Percentiles rank a stretch among this genome's conserved stretches.
phyloP scores from a whole-genome alignment of 2,329 filamentous ascomycete genomes.

The Capronia americana region DNA sequence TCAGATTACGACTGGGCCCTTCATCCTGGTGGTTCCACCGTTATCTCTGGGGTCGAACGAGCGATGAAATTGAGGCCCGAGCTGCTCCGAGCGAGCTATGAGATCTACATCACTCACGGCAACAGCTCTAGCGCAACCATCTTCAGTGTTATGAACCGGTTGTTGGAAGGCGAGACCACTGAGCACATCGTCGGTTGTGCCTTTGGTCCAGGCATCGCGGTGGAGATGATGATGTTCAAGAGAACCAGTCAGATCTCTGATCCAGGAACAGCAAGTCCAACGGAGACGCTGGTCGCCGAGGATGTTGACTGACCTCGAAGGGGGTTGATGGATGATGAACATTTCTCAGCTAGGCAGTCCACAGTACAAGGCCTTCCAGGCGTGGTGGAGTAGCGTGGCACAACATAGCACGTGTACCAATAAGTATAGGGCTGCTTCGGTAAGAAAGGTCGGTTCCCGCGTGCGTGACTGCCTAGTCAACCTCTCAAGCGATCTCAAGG shows the following conservation, averaged over 20 bases:
- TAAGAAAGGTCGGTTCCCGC: constrained; percentile 23
- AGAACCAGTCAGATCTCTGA: constrained; percentile 23
- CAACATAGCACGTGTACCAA: constrained; percentile 36
- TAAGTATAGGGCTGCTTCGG: constrained; percentile 38
- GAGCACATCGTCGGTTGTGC: constrained; percentile 68
- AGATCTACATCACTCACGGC: constrained; percentile 71
- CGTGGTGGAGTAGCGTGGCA: constrained; percentile 28
- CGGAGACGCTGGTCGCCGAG: constrained; percentile 38
- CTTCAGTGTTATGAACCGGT: constrained; percentile 68
- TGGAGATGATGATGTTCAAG: constrained; percentile 71
- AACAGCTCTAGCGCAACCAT: constrained; percentile 73
- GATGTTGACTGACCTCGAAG: constrained; percentile 35
- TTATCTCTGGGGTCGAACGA: constrained; percentile 68
- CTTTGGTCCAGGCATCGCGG: constrained; percentile 71
- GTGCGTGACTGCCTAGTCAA: constrained; percentile 28
- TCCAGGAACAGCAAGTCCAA: constrained; percentile 37
- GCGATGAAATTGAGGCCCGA: constrained; percentile 63
- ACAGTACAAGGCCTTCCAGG: constrained; percentile 18
- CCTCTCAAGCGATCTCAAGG: constrained; percentile 40
- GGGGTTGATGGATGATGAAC: background rate
- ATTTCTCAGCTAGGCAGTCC: background rate
- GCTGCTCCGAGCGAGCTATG: constrained; percentile 73
- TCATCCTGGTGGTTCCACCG: constrained; percentile 72
- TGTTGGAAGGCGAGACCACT: constrained; percentile 56
- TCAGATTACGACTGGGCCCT: constrained; percentile 75